Evolutionary conservation across 148 eudicot genomes (phyloP).

Genomic region (Amaranthus palmeri): DNA sequence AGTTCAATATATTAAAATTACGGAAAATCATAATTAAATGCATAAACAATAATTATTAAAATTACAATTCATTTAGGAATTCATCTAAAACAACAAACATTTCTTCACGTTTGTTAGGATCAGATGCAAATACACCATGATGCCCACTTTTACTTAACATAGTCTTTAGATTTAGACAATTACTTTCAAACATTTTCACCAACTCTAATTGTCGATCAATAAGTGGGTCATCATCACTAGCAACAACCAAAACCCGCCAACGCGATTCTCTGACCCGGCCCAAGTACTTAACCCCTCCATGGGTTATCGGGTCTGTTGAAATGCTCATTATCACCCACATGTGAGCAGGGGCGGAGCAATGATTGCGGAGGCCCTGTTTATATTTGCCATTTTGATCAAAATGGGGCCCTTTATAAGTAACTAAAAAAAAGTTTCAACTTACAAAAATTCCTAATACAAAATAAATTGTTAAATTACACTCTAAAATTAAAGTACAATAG

Average conservation of each 20-base stretch:
- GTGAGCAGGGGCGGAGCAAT: too few species aligned
- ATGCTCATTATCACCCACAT: too few species aligned
- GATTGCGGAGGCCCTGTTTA: too few species aligned
- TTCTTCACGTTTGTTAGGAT: not conserved
- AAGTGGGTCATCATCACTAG: slow-evolving; percentile 31
- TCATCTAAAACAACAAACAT: not conserved
- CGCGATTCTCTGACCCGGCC: slow-evolving; percentile 17
- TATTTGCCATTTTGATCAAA: too few species aligned
- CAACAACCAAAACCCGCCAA: slow-evolving; percentile 31
- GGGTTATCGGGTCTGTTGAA: slow-evolving; percentile 17
- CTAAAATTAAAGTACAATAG: too few species aligned
- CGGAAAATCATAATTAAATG: too few species aligned
- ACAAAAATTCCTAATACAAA: too few species aligned
- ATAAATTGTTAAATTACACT: too few species aligned
- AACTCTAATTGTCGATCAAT: slow-evolving; percentile 22
- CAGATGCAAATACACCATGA: slow-evolving; percentile 15
- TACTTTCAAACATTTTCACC: slow-evolving; percentile 22
- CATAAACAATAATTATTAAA: not conserved
- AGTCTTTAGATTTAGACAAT: slow-evolving; percentile 10
- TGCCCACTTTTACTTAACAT: slow-evolving; percentile 8
- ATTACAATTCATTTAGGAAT: slow-evolving; percentile 3
- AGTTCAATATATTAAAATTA: too few species aligned
- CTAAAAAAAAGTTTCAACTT: too few species aligned
- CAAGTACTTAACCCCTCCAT: not conserved
- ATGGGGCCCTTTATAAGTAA: too few species aligned